Evolutionary conservation across 2,329 filamentous ascomycete species (phyloP), one percentile per base, ranked within the genome.

Genomic region (Sphaceloma murrayae): DNA sequence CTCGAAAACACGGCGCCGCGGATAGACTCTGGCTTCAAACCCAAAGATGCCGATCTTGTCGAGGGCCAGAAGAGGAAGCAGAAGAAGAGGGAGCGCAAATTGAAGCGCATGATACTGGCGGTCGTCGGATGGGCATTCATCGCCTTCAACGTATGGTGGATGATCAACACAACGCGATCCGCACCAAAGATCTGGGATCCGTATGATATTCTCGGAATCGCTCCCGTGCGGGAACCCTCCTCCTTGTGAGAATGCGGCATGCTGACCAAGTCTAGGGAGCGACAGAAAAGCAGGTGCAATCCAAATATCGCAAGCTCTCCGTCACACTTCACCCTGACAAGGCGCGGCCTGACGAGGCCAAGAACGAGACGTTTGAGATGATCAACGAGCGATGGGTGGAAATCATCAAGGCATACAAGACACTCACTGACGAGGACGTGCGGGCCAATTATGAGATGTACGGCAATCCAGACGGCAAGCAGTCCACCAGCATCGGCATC

Each of bases 401-500:
- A 59, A 77, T 96, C 56, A 91, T 86, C 54, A 98, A 98, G 69
- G 91, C 91, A 5, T 98, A 95, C 74, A 94, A 98, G 67, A 83
- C 91, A 3, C 75, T 98, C 38, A 98, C 93, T 3, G 91, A 98
- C 59, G 93, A 98, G 66, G 91, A 96, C 31, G 76, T 96, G 49
- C 84, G 91, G 58, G 94, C 94, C 67, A 98, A 98, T 69, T 98
- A 85, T 65, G 80, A 94, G 43, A 84, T 94, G 63, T 98, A 83
- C 58, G 91, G 91, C 46, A 87, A 98, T 63, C 91, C 91, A 5
- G 91, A 98, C 61, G 91, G 91, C 60, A 96, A 95, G 73, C 91
- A 98, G 67, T 89, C 87, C 62, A 91, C 88, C 66, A 95, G 87
- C 67, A 96, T 98, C 58, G 89, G 91, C 52, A 98, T 98, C 53